Percentiles rank a stretch among this genome's conserved stretches.
Conservation (phyloP, 83 land plant genomes). For the Diphasiastrum complanatum region DNA sequence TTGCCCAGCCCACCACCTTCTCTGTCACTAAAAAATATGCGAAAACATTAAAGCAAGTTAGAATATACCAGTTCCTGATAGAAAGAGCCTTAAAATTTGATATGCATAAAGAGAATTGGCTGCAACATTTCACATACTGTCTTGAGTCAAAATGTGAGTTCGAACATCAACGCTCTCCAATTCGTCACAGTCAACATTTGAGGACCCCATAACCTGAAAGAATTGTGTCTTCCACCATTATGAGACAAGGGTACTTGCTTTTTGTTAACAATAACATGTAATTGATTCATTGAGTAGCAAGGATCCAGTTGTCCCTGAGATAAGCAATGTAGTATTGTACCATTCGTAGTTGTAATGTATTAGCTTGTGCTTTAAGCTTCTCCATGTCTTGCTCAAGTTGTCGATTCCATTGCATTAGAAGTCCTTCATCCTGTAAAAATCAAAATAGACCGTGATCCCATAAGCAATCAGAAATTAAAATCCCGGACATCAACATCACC, state of each 20-base stretch:
- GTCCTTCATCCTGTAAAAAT: conserved; percentile 60
- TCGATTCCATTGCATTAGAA: conserved; percentile 74
- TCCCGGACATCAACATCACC: too few species aligned
- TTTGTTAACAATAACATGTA: too few species aligned
- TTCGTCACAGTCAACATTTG: conserved; percentile 65
- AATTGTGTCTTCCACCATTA: conserved; percentile 5
- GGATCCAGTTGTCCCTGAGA: too few species aligned
- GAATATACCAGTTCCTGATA: too few species aligned
- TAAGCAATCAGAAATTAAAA: too few species aligned
- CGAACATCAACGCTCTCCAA: conserved; percentile 62
- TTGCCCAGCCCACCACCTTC: conserved; percentile 74
- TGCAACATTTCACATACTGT: conserved; percentile 50
- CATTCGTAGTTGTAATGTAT: conserved; percentile 54
- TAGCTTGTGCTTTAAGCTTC: conserved; percentile 73
- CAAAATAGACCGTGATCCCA: too few species aligned
- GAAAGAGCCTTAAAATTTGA: too few species aligned
- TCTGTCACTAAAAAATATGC: conserved; percentile 90
- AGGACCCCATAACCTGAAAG: conserved; percentile 55
- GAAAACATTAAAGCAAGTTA: too few species aligned
- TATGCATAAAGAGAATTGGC: not conserved
- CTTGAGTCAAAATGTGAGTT: conserved; percentile 72
- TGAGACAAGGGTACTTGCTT: too few species aligned
- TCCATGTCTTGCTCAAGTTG: conserved; percentile 78
- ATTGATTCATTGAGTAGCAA: too few species aligned
- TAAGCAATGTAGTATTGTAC: conserved; percentile 23